Conservation (phyloP, 2,329 filamentous ascomycete genomes). For the Ilyonectria robusta region DNA sequence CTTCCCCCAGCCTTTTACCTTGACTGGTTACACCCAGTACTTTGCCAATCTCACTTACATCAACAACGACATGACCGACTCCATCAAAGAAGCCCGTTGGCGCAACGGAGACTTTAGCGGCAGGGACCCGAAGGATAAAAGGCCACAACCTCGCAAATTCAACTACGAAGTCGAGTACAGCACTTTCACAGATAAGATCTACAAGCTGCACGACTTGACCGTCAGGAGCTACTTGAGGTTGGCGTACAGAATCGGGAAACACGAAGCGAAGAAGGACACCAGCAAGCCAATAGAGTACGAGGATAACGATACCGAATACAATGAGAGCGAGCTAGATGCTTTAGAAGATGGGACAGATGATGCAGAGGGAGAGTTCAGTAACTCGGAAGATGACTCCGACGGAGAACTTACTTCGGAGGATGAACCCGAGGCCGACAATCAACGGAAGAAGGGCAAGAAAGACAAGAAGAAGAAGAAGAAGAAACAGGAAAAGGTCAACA, state of each 20-base stretch:
- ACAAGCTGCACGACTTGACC: constrained; percentile 85
- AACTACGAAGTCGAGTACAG: constrained; percentile 88
- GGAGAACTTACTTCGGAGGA: constrained; percentile 38
- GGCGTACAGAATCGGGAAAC: constrained; percentile 80
- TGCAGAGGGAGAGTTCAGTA: constrained; percentile 46
- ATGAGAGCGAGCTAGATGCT: constrained; percentile 49
- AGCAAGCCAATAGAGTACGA: constrained; percentile 38
- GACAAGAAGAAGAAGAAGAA: constrained; percentile 63
- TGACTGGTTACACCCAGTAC: constrained; percentile 89
- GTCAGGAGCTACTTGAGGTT: constrained; percentile 85
- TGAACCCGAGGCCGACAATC: constrained; percentile 24
- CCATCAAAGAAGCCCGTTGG: constrained; percentile 64
- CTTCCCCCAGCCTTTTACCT: constrained; percentile 84
- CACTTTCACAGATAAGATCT: constrained; percentile 82
- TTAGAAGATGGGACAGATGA: constrained; percentile 46
- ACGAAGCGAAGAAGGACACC: constrained; percentile 37
- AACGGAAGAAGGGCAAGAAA: constrained; percentile 60
- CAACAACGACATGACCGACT: constrained; percentile 77
- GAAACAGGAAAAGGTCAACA: constrained; percentile 68
- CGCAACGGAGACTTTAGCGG: constrained; percentile 74
- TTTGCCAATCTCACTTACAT: constrained; percentile 93
- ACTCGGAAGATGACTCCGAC: constrained; percentile 41
- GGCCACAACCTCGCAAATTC: constrained; percentile 75
- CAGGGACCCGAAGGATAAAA: constrained; percentile 65
- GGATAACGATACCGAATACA: constrained; percentile 30